These are phyloP conservation scores for Aureobasidium mangrovei DNA, from an alignment of 2,329 filamentous ascomycete species.

Conservation along the genomic window DNA sequence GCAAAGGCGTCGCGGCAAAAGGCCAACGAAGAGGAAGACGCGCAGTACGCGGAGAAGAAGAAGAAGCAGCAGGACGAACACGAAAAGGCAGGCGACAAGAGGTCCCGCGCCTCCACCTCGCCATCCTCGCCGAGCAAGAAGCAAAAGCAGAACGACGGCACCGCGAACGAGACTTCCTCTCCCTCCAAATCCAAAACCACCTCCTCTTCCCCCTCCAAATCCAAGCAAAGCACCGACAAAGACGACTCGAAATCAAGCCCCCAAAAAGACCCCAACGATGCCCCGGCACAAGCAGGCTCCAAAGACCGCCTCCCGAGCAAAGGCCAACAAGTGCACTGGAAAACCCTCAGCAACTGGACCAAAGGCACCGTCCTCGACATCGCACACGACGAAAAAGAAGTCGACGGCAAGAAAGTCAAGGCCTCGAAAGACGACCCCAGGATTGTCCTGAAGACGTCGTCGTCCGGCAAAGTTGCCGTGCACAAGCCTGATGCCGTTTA, in stretches of 20 bases:
- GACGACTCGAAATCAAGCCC: slow-evolving; percentile 14
- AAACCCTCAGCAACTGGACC: slow-evolving; percentile 31
- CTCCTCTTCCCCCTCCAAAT: not conserved
- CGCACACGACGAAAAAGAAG: slow-evolving; percentile 31
- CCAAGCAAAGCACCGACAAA: not conserved
- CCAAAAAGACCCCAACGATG: slow-evolving; percentile 25
- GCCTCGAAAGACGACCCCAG: slow-evolving; percentile 35
- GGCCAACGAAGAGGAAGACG: slow-evolving; percentile 26
- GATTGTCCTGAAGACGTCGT: slow-evolving; percentile 33
- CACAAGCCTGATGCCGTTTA: slow-evolving; percentile 37
- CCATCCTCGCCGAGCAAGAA: slow-evolving; percentile 28
- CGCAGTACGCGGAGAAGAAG: slow-evolving; percentile 21
- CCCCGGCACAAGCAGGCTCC: slow-evolving; percentile 26
- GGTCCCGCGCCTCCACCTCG: slow-evolving; percentile 19
- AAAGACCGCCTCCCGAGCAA: slow-evolving; percentile 31
- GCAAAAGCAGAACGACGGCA: slow-evolving; percentile 24
- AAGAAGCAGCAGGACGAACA: slow-evolving; percentile 16
- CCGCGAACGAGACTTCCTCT: slow-evolving; percentile 17
- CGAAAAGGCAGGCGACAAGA: slow-evolving; percentile 20
- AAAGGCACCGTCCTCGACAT: slow-evolving; percentile 37
- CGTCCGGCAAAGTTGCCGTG: slow-evolving; percentile 34
- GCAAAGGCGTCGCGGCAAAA: slow-evolving; percentile 34
- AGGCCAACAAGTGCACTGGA: slow-evolving; percentile 36
- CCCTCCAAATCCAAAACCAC: slow-evolving; percentile 1
- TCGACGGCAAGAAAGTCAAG: slow-evolving; percentile 35